Evolutionary conservation across 2,329 filamentous ascomycete species (phyloP), one percentile per base, ranked within the genome.

Genomic region (Sphaerulina vaccinii): DNA sequence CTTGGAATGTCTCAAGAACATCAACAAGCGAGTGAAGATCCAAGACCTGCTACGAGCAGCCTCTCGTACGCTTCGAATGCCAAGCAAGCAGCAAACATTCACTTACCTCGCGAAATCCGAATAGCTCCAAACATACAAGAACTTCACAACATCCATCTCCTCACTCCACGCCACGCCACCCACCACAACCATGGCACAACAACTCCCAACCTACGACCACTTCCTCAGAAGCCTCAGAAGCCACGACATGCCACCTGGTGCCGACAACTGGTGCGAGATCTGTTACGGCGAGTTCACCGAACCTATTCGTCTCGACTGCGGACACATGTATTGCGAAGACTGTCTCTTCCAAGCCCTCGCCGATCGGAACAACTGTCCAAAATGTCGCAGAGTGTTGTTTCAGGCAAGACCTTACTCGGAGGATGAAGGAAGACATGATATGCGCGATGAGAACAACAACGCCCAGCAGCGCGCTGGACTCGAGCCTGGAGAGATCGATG

Each of bases 281-380:
- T 48, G 45, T 18, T 37, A 39, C 3, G 21, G 29, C 7, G 5
- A 23, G 2, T 18, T 33, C 36, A 39, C 13, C 39, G 35, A 39
- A 1, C 36, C 47, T 2, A 33, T 50, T 27, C 10, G 39, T 23
- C 38, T 43, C 4, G 38, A 38, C 2, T 50, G 47, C 15, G 32
- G 16, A 11, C 47, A 50, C 39, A 29, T 21, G 15, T 50, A 36
- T 4, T 50, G 47, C 39, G 24, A 36, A 19, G 21, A 10, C 1
- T 50, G 47, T 38, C 29, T 50, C 22, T 3, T 13, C n/a, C 1
- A 18, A 1, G 33, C 38, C 23, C 33, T 41, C 23, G 7, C 15
- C 22, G 5, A 11, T n/a, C n/a, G 29, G 33, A 48, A 35, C 15
- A 39, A 15, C 9, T 48, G 45, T 16, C 35, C 35, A 2, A 23